Evolutionary conservation across 345 rosid genomes (phyloP).

Genomic region (Brassica juncea): DNA sequence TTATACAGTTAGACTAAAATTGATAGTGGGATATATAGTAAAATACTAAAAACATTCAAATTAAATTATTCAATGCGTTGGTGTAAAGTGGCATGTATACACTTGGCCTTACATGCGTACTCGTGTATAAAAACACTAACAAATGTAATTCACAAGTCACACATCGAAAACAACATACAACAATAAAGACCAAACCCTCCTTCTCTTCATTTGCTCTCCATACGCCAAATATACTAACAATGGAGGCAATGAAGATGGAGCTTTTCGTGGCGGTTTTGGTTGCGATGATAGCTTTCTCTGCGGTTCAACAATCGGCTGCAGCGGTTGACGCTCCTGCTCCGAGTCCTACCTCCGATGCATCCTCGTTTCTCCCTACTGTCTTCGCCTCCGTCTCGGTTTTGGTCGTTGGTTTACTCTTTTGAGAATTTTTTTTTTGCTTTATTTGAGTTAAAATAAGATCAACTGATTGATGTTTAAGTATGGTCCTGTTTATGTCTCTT

Average conservation of each 20-base stretch:
- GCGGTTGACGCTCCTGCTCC: slow-evolving; percentile 44
- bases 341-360: slow-evolving; percentile 43
- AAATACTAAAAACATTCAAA: slow-evolving; percentile 1
- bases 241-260: slow-evolving; percentile 48
- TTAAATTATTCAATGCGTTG: slow-evolving; percentile 35
- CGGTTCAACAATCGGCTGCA: slow-evolving; percentile 35
- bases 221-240: slow-evolving; percentile 12
- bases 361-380: slow-evolving; percentile 35
- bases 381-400: slow-evolving; percentile 23
- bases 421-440: slow-evolving; percentile 10
- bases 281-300: slow-evolving; percentile 34
- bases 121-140: slow-evolving; percentile 35
- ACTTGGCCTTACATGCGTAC: slow-evolving; percentile 36
- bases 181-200: slow-evolving; percentile 11
- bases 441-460: slow-evolving; percentile 12
- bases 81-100: slow-evolving; percentile 43
- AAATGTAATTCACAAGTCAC: slow-evolving; percentile 32
- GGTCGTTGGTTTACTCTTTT: slow-evolving; percentile 37
- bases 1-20: background rate
- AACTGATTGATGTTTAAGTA: slow-evolving; percentile 8
- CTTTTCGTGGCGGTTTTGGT: slow-evolving; percentile 38
- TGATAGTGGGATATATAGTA: slow-evolving; percentile 13
- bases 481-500: slow-evolving; percentile 6
- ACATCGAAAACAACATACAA: slow-evolving; percentile 13
- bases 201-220: slow-evolving; percentile 28